Percentiles rank a stretch among this genome's conserved stretches.
Evolutionary conservation across 352 stramenopile species (phyloP).

Genomic region (Pythium vanterpoolii): DNA sequence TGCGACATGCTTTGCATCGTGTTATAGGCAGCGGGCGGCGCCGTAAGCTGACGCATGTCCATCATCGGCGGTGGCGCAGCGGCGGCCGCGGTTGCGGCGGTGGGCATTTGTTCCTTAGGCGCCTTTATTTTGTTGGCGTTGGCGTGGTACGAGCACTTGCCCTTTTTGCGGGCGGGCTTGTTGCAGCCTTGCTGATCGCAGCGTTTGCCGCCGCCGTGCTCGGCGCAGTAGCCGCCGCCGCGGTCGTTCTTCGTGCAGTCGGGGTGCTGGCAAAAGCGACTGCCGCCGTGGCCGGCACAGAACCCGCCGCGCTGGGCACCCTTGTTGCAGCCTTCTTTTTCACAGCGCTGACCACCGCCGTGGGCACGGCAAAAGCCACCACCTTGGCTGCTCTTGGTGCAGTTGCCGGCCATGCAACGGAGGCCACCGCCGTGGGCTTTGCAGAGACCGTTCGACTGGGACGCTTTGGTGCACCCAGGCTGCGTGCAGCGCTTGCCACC

Average conservation of each 20-base stretch:
- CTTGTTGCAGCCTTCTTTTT: conserved; percentile 83
- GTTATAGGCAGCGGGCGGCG: conserved; percentile 40
- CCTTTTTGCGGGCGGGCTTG: conserved; percentile 80
- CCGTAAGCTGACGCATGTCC: conserved; percentile 82
- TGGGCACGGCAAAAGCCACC: conserved; percentile 85
- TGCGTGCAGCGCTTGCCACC: conserved; percentile 82
- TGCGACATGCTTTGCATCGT: conserved; percentile 25
- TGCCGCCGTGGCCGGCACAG: conserved; percentile 80
- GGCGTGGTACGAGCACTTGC: conserved; percentile 85
- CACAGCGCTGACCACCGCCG: conserved; percentile 78
- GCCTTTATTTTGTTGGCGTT: conserved; percentile 72
- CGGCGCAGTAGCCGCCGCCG: conserved; percentile 79
- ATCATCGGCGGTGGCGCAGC: conserved; percentile 54
- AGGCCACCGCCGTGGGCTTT: conserved; percentile 81
- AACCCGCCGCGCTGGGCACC: conserved; percentile 76
- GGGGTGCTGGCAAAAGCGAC: conserved; percentile 76
- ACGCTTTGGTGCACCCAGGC: conserved; percentile 74
- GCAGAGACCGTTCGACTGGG: conserved; percentile 82
- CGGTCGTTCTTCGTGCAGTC: conserved; percentile 88
- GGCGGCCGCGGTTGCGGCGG: not conserved
- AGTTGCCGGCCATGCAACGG: conserved; percentile 67
- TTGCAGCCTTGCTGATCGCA: conserved; percentile 76
- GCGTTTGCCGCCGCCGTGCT: conserved; percentile 82
- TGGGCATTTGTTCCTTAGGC: conserved; percentile 34
- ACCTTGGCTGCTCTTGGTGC: conserved; percentile 80